Conservation (phyloP, 164 flowering plant species). For the Dillenia turbinata region DNA sequence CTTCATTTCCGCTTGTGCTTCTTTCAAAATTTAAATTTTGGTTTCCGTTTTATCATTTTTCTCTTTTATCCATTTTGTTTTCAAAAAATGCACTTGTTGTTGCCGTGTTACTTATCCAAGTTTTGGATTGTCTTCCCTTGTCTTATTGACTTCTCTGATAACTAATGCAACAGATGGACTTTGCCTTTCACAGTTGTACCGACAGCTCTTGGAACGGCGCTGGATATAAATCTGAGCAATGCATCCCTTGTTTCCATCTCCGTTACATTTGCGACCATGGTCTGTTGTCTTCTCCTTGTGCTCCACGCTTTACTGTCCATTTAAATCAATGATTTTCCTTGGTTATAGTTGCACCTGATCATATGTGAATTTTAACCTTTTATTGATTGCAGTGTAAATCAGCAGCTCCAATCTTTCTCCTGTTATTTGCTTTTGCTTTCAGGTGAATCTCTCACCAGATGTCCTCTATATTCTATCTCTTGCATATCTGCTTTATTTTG, state of each 20-base stretch:
- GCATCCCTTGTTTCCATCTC: conserved; percentile 96
- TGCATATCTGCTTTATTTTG: no score
- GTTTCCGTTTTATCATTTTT: no score
- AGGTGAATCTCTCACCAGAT: conserved; percentile 43
- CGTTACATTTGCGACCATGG: conserved; percentile 99
- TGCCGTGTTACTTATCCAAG: neutral
- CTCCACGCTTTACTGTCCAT: neutral
- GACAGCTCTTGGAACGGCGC: conserved; percentile 91
- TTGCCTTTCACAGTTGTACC: conserved; percentile 98
- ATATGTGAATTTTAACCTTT: neutral
- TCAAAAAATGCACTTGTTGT: no score
- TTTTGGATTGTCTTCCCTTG: conserved; percentile 5
- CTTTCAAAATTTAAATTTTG: no score
- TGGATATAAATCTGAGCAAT: conserved; percentile 95
- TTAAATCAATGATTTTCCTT: conserved; percentile 4
- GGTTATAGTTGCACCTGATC: neutral
- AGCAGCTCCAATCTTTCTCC: conserved; percentile 93
- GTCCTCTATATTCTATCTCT: neutral
- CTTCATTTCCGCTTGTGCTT: no score
- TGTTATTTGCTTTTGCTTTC: conserved; percentile 97
- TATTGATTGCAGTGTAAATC: conserved; percentile 88
- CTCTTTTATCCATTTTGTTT: no score
- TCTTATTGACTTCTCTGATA: conserved; percentile 49
- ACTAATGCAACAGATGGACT: conserved; percentile 84
- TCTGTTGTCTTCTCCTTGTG: conserved; percentile 30